Percentiles rank a stretch among this genome's conserved stretches.
Conservation (phyloP, 306 rosid genomes). For the Cicer arietinum region DNA sequence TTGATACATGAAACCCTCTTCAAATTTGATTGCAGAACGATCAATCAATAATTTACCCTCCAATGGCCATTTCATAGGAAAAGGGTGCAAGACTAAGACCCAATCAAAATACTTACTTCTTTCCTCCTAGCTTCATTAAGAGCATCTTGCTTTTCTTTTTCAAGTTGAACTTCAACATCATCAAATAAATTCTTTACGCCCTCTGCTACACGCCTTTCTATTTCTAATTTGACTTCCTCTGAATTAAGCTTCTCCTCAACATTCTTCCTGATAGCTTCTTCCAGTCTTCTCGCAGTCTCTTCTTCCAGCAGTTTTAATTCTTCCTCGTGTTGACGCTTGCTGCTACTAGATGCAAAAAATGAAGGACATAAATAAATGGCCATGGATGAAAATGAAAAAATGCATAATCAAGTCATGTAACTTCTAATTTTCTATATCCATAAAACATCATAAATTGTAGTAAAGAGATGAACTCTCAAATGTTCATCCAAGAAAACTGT, state of each 20-base stretch:
- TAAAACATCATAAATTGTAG: conserved; percentile 16
- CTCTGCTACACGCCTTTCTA: conserved; percentile 73
- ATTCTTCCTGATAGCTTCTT: conserved; percentile 71
- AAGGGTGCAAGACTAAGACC: background rate
- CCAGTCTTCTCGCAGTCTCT: conserved; percentile 81
- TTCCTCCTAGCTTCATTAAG: conserved; percentile 80
- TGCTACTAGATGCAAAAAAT: conserved; percentile 46
- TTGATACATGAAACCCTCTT: conserved; percentile 12
- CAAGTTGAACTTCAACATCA: conserved; percentile 84
- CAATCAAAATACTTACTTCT: conserved; percentile 64
- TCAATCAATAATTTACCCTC: background rate
- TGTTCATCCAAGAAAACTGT: background rate
- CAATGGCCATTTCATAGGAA: background rate
- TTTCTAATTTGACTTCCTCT: conserved; percentile 65
- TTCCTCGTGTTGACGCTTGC: conserved; percentile 64
- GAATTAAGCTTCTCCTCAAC: conserved; percentile 83
- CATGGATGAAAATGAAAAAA: conserved; percentile 3
- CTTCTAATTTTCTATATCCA: conserved; percentile 30
- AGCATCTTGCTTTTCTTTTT: conserved; percentile 88
- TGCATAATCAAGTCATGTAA: conserved; percentile 26
- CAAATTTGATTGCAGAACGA: conserved; percentile 5
- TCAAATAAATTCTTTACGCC: conserved; percentile 68
- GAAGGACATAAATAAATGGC: conserved; percentile 26
- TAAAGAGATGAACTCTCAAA: background rate
- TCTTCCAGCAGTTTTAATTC: conserved; percentile 77